Evolutionary conservation across 345 rosid genomes (phyloP).

Genomic region (Pistacia atlantica): DNA sequence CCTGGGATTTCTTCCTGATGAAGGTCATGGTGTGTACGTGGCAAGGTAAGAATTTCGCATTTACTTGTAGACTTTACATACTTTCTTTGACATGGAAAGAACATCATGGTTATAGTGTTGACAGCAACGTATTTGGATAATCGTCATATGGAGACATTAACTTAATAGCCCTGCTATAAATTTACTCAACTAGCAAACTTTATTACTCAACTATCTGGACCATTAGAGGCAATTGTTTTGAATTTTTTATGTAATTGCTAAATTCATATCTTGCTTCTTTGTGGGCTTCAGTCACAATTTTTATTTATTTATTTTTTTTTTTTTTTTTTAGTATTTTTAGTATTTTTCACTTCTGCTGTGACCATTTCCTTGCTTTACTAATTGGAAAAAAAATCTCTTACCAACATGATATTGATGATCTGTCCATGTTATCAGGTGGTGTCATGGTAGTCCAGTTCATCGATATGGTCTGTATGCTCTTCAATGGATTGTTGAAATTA

Average conservation of each 20-base stretch:
- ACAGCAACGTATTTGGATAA: not conserved
- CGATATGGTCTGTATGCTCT: constrained; percentile 85
- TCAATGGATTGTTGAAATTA: constrained; percentile 95
- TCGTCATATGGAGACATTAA: not conserved
- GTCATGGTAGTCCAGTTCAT: constrained; percentile 91
- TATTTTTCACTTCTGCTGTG: no score
- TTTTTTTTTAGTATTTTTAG: no score
- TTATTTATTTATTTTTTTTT: not conserved
- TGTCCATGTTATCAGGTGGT: constrained; percentile 56
- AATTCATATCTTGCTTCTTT: not conserved
- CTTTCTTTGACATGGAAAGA: not conserved
- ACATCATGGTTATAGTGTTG: constrained; percentile 1
- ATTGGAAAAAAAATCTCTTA: no score
- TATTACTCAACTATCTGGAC: not conserved
- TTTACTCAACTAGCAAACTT: not conserved
- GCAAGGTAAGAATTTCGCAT: constrained; percentile 48
- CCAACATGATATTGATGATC: not conserved
- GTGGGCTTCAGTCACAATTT: not conserved
- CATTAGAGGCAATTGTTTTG: no score
- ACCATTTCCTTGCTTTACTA: no score
- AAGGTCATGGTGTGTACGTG: constrained; percentile 97
- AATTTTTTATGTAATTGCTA: no score
- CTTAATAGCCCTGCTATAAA: not conserved
- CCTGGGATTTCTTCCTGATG: constrained; percentile 97
- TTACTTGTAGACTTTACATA: not conserved